Percentiles rank a stretch among this genome's conserved stretches.
Conservation (phyloP, 768 basidiomycete species). For the Tylopilus vinaceipallidus region DNA sequence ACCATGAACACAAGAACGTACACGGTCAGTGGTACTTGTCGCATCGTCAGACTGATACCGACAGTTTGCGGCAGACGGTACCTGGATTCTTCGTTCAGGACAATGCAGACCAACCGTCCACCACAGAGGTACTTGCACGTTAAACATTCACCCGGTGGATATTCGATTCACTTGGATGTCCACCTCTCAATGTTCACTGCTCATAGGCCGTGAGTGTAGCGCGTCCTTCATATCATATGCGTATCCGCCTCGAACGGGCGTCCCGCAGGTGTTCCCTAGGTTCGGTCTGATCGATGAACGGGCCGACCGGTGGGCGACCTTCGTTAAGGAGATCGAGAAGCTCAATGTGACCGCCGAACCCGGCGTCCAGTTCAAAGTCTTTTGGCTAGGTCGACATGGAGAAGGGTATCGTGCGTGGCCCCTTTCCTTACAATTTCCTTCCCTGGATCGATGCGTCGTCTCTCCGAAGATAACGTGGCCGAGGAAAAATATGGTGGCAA, state of each 20-base stretch:
- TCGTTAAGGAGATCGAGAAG: slow-evolving; percentile 40
- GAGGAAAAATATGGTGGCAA: slow-evolving; percentile 61
- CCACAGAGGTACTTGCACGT: slow-evolving; percentile 6
- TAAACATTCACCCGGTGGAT: neutral
- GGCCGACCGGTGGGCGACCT: slow-evolving; percentile 45
- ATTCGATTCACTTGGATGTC: neutral
- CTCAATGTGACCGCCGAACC: slow-evolving; percentile 29
- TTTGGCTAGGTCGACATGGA: slow-evolving; percentile 69
- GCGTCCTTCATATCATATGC: neutral
- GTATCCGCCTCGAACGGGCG: no score
- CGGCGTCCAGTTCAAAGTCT: slow-evolving; percentile 43
- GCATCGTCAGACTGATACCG: no score
- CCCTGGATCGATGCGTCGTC: neutral
- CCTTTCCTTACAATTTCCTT: neutral
- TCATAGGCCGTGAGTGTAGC: slow-evolving; percentile 15
- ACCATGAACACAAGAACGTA: slow-evolving; percentile 14
- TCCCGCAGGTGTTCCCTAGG: slow-evolving; percentile 18
- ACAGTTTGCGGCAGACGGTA: slow-evolving; percentile 9
- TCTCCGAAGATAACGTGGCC: slow-evolving; percentile 59
- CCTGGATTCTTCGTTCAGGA: slow-evolving; percentile 25
- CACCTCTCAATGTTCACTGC: neutral
- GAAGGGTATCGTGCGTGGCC: slow-evolving; percentile 43
- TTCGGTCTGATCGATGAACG: slow-evolving; percentile 41
- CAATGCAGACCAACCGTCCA: neutral
- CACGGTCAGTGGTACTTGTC: slow-evolving; percentile 6